Evolutionary conservation across 2,329 filamentous ascomycete genomes (phyloP), one percentile per base, ranked within the genome.

Genomic region (Alternaria brassicicola): DNA sequence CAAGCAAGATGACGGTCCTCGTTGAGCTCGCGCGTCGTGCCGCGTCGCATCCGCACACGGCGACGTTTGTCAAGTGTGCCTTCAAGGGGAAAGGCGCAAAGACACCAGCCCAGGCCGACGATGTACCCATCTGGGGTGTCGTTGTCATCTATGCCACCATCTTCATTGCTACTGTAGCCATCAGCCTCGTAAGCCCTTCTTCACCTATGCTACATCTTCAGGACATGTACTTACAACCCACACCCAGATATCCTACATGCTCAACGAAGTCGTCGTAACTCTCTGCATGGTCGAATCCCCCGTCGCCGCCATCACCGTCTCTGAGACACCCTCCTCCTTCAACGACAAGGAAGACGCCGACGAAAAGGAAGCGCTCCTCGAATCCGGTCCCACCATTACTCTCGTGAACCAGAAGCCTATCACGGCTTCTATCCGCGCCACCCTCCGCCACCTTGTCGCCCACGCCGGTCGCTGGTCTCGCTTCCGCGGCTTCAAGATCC

Each of bases 401-500:
- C 51, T 84, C 55, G 76, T 83, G 63, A 79, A 80, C 61, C 79
- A 83, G 65, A 82, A 83, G 73, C 87, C 86, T 53, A 83, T 90
- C 69, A 91, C 88, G 33, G 80, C 83, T 52, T 85, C 80, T 63
- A 84, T 90, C 69, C 81, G 83, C 58, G 79, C 79, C 9, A 85
- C 87, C 3, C 76, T 89, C 59, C 78, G 77, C 50, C 88, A 89
- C 60, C 83, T 97, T 42, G 82, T 82, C 63, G 79, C 85, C 45
- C 79, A 86, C 64, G 88, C 84, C 59, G 91, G 92, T 62, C 84
- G 84, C 78, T 80, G 80, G 58, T 85, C 89, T 57, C 83, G 85
- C 69, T 89, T 92, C 83, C 89, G 91, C 61, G 92, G 92, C 55
- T 72, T 92, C 58, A 70, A 73, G 41, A 78, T 84, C 63, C 82